Base-by-base conservation (phyloP, 495 filamentous ascomycete genomes). In the Cercophora scortea region DNA sequence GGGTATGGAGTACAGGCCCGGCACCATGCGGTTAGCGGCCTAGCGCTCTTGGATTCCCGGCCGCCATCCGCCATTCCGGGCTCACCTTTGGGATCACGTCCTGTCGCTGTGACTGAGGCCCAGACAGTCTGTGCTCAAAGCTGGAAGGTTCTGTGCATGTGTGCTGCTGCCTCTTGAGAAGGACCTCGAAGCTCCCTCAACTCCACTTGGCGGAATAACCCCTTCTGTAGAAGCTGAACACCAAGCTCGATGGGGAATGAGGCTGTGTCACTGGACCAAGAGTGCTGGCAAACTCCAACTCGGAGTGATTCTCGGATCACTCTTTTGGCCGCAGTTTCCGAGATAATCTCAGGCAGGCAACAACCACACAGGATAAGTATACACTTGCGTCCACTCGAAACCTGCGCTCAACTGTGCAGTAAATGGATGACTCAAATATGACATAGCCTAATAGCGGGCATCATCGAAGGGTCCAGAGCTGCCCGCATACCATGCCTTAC, bases 1-100 rank as follows among this genome's bases (percentile, higher is more conserved):
- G 63, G 64, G 64, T 55, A 66, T 56, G 56, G 48, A 59, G 56
- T 42, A 59, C 52, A 48, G 13, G 44, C 46, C 51, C 51, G 49
- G 41, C 40, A 44, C 55, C 49, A 58, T 60, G 50, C 57, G 51
- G 12, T 36, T 48, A 45, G 17, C 36, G 62, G 51, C 45, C 64
- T 62, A 59, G 52, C 19, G 13, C 19, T 1, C 16, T 45, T 25
- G 32, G 17, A 19, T 36, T 43, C 32, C 33, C 49, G 17, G 42
- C 18, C 17, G 42, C 40, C 46, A 32, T 51, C 35, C 53, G 36
- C 45, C 10, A 16, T 34, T 40, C 42, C 43, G 43, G 43, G 11
- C 43, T 32, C 18, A 13, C 15, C 12, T 38, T 53, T 40, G 52
- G 45, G 48, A 25, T 25, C 25, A 25, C 25, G 25, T 25, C 25